Percentiles rank a stretch among this genome's conserved stretches.
phyloP scores from a whole-genome alignment of 352 stramenopile species.

The Globisporangium spinosum region DNA sequence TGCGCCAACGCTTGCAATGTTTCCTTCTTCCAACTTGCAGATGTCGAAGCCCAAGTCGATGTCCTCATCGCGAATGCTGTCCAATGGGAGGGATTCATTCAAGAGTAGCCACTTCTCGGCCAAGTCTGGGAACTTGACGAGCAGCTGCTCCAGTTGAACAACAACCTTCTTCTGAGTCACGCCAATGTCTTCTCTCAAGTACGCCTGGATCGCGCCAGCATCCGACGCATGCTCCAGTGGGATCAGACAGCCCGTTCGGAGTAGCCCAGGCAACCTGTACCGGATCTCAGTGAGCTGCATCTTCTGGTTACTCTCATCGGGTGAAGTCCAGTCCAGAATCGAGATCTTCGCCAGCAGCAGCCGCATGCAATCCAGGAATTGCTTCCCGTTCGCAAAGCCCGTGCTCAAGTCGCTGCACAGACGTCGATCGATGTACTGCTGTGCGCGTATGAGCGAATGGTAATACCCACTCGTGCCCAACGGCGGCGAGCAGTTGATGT shows the following conservation, averaged over 20 bases:
- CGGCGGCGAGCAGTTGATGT: slow-evolving; percentile 67
- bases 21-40: slow-evolving; percentile 16
- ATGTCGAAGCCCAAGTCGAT: slow-evolving; percentile 50
- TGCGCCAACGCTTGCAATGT: neutral
- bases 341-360: slow-evolving; percentile 67
- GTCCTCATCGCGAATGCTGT: slow-evolving; percentile 27
- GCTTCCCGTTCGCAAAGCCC: slow-evolving; percentile 38
- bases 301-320: slow-evolving; percentile 46
- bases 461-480: slow-evolving; percentile 67
- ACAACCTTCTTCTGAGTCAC: neutral
- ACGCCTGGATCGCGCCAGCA: slow-evolving; percentile 17
- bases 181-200: slow-evolving; percentile 33
- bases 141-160: slow-evolving; percentile 14
- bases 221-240: slow-evolving; percentile 23
- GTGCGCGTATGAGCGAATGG: slow-evolving; percentile 39
- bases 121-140: slow-evolving; percentile 27
- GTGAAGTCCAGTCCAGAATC: slow-evolving; percentile 67
- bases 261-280: slow-evolving; percentile 36
- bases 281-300: slow-evolving; percentile 51
- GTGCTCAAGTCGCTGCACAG: slow-evolving; percentile 20
- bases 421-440: slow-evolving; percentile 31
- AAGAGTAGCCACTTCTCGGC: slow-evolving; percentile 31
- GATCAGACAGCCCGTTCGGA: slow-evolving; percentile 41
- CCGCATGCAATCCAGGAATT: slow-evolving; percentile 62
- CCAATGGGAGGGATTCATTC: slow-evolving; percentile 18